phyloP scores from a whole-genome alignment of 139 green algal genomes.

The Auxenochlorella protothecoides region DNA sequence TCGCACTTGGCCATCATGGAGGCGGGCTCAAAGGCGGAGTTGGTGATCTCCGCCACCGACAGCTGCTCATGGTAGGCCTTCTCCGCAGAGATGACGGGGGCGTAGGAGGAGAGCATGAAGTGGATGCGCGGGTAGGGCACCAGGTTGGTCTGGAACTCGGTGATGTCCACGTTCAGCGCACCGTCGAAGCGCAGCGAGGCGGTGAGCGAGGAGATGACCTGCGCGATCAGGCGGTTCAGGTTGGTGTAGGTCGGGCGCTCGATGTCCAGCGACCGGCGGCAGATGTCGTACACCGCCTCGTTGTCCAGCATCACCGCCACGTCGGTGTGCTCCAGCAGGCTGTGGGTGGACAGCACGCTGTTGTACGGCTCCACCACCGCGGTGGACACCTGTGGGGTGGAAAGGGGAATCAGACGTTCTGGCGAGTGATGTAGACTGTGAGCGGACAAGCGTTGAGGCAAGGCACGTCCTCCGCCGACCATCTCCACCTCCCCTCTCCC shows the following conservation, averaged over 20 bases:
- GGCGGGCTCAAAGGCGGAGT: conserved; percentile 87
- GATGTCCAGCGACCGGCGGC: conserved; percentile 90
- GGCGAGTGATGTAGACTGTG: neutral
- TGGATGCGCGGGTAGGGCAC: conserved; percentile 98
- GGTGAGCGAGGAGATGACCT: conserved; percentile 94
- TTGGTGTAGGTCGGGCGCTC: conserved; percentile 96
- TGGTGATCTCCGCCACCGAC: conserved; percentile 96
- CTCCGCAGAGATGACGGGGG: conserved; percentile 95
- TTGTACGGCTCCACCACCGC: conserved; percentile 96
- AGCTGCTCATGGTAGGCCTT: conserved; percentile 99
- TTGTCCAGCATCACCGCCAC: conserved; percentile 96
- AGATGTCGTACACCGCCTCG: conserved; percentile 97
- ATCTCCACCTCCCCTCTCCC: neutral
- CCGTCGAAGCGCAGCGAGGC: conserved; percentile 91
- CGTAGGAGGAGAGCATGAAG: conserved; percentile 98
- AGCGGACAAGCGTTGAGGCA: too few relatives aligned
- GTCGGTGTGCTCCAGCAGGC: conserved; percentile 95
- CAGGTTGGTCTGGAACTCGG: conserved; percentile 99
- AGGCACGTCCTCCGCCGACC: neutral
- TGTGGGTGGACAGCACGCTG: conserved; percentile 93
- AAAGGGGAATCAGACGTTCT: neutral
- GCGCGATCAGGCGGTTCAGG: conserved; percentile 83
- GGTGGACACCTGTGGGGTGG: conserved; percentile 63
- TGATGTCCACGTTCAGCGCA: conserved; percentile 94
- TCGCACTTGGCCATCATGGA: conserved; percentile 98